Conservation (phyloP, 2,329 filamentous ascomycete species). For the Pseudonectria foliicola region DNA sequence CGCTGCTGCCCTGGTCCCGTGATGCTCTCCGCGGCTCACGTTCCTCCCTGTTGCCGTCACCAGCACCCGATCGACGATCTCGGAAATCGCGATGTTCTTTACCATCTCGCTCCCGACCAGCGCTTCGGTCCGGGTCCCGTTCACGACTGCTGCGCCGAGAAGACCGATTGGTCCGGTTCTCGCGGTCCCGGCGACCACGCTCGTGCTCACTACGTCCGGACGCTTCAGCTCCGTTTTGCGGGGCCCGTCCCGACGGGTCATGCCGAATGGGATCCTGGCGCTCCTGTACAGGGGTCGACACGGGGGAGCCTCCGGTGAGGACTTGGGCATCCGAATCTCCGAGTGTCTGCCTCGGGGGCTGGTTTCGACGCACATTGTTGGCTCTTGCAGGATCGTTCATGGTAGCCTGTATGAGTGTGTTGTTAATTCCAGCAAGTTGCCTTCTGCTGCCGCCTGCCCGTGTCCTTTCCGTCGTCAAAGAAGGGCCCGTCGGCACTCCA, state of each 20-base stretch:
- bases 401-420: constrained; percentile 42
- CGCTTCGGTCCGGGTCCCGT: constrained; percentile 41
- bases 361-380: constrained; percentile 28
- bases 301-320: constrained; percentile 46
- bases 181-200: constrained; percentile 36
- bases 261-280: constrained; percentile 38
- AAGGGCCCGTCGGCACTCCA: constrained; percentile 29
- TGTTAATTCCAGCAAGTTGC: constrained; percentile 55
- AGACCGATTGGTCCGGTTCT: constrained; percentile 31
- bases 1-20: constrained; percentile 16
- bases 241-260: constrained; percentile 27
- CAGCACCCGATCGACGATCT: constrained; percentile 33
- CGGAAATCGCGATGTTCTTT: constrained; percentile 40
- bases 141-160: constrained; percentile 45
- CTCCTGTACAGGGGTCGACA: constrained; percentile 42
- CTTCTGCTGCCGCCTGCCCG: constrained; percentile 37
- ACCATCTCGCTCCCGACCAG: constrained; percentile 38
- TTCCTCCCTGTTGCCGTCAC: constrained; percentile 27
- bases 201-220: constrained; percentile 33
- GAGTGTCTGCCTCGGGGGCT: constrained; percentile 36
- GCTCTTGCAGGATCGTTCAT: constrained; percentile 31
- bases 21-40: constrained; percentile 26
- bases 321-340: constrained; percentile 51
- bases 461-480: constrained; percentile 30
- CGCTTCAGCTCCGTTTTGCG: constrained; percentile 25